phyloP scores from a whole-genome alignment of 2,329 filamentous ascomycete genomes.

The Cordyceps cateniannulata region DNA sequence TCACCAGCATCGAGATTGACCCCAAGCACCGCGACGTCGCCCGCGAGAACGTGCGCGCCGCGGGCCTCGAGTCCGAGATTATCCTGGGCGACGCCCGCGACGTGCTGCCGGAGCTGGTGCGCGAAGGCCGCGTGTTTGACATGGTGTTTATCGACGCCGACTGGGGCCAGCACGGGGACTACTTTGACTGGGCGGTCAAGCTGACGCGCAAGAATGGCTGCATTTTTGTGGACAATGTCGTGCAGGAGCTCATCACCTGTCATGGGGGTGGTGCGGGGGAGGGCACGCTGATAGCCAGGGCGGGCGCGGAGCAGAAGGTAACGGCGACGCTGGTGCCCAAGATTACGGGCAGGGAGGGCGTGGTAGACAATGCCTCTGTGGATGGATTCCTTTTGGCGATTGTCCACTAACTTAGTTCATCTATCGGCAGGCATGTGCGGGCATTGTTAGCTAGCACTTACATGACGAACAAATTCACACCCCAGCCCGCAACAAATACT shows the following conservation, averaged over 20 bases:
- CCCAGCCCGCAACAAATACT: too few relatives aligned
- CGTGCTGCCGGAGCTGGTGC: conserved; percentile 27
- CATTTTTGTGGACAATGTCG: conserved; percentile 46
- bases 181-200: conserved; percentile 38
- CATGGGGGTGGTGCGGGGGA: conserved; percentile 4
- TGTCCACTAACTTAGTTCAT: too few relatives aligned
- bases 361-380: not conserved
- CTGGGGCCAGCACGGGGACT: conserved; percentile 41
- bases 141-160: conserved; percentile 49
- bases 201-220: conserved; percentile 33
- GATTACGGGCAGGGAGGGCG: not conserved
- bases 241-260: conserved; percentile 19
- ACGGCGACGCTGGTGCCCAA: conserved; percentile 3
- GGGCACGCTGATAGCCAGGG: conserved; percentile 13
- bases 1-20: conserved; percentile 47
- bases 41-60: conserved; percentile 31
- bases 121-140: conserved; percentile 38
- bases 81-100: conserved; percentile 38
- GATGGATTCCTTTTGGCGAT: conserved; percentile 1
- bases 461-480: too few relatives aligned
- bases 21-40: conserved; percentile 39
- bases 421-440: too few relatives aligned
- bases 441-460: too few relatives aligned
- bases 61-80: conserved; percentile 37
- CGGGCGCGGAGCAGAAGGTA: conserved; percentile 14